Evolutionary conservation across 257 asterid genomes (phyloP).

Genomic region (Gardenia jasminoides): DNA sequence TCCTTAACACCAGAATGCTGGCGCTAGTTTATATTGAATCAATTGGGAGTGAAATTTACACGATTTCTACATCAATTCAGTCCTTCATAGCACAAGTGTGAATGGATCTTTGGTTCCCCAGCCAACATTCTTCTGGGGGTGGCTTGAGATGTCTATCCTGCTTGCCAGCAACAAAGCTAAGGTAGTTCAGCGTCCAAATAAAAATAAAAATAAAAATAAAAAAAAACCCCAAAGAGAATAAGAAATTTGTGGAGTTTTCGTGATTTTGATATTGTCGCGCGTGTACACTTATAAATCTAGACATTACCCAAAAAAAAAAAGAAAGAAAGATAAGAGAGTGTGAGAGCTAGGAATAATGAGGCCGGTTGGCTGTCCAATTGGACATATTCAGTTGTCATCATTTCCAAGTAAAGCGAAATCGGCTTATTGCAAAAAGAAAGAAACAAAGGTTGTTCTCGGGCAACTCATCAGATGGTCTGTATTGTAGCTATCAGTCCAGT

Average conservation of each 20-base stretch:
- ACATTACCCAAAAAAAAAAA: not conserved
- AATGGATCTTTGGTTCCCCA: not conserved
- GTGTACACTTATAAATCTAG: constrained; percentile 4
- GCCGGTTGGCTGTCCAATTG: constrained; percentile 15
- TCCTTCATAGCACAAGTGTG: not conserved
- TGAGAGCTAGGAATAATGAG: constrained; percentile 11
- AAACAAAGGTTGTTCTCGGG: not conserved
- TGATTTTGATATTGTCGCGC: not conserved
- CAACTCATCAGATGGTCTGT: not conserved
- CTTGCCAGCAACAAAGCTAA: constrained; percentile 31
- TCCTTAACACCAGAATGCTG: constrained; percentile 83
- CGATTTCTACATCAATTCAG: not conserved
- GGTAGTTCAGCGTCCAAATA: constrained; percentile 47
- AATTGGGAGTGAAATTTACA: not conserved
- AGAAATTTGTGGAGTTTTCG: not conserved
- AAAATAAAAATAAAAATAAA: too few species aligned
- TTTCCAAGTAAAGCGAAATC: constrained; percentile 37
- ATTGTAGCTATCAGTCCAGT: not conserved
- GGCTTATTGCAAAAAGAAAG: constrained; percentile 6
- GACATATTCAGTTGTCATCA: constrained; percentile 35
- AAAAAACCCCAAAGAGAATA: not conserved
- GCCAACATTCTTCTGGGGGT: constrained; percentile 16
- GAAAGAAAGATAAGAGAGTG: not conserved
- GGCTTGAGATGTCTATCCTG: constrained; percentile 46
- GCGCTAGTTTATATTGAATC: constrained; percentile 18